Evolutionary conservation across 108 stramenopile genomes (phyloP).

Genomic region (Stephanodiscus minutulus): DNA sequence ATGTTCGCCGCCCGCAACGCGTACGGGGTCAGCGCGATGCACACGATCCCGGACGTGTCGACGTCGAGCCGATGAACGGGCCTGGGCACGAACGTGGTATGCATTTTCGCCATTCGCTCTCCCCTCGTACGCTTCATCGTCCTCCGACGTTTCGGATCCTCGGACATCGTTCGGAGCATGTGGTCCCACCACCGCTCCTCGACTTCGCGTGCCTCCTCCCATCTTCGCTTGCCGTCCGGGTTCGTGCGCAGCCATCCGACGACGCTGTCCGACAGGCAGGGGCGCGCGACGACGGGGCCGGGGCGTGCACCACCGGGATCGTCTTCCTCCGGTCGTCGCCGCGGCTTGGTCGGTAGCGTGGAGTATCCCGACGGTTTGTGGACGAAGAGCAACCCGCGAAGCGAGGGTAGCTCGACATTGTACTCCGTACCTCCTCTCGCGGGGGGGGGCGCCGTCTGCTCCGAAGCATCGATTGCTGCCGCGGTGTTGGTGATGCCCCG

Average conservation of each 20-base stretch:
- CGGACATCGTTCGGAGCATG: conserved; percentile 3
- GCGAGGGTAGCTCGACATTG: conserved; percentile 21
- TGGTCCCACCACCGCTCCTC: conserved; percentile 36
- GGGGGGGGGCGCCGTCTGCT: no score
- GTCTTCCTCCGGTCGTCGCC: no score
- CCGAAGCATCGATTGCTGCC: not conserved
- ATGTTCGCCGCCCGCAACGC: conserved; percentile 44
- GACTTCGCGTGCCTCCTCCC: conserved; percentile 13
- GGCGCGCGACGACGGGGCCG: no score
- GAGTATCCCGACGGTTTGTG: conserved; percentile 45
- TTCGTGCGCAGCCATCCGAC: conserved; percentile 26
- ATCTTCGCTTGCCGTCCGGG: conserved; percentile 20
- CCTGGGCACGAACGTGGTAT: conserved; percentile 35
- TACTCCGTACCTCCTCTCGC: not conserved
- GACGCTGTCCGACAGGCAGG: conserved; percentile 35
- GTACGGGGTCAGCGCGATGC: conserved; percentile 55
- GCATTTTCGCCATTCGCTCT: conserved; percentile 13
- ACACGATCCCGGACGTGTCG: conserved; percentile 69
- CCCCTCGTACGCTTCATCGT: conserved; percentile 10
- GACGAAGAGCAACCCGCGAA: conserved; percentile 39
- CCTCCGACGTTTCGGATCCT: conserved; percentile 18
- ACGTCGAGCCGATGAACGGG: conserved; percentile 74
- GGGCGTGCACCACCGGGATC: no score
- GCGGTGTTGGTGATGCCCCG: not conserved
- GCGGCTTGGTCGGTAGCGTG: conserved; percentile 39